These are phyloP conservation scores for Rhizophlyctis rosea DNA, from an alignment of 192 early-diverging fungal genomes.

Conservation along the genomic window DNA sequence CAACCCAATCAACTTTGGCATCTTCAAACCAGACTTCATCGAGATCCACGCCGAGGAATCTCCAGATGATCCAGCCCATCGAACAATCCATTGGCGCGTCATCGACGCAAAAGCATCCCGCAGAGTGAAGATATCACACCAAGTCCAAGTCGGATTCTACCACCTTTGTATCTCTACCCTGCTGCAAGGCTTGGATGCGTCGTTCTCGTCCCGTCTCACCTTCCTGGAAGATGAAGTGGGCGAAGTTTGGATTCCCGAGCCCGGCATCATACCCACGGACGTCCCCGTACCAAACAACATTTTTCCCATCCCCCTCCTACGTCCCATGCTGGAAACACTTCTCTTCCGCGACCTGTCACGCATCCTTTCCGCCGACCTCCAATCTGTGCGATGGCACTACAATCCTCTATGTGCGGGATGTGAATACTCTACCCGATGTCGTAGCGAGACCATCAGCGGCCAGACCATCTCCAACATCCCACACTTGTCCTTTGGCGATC, in stretches of 20 bases:
- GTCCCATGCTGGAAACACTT: conserved; percentile 21
- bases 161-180: conserved; percentile 6
- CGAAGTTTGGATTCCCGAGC: conserved; percentile 6
- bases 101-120: conserved; percentile 37
- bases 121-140: conserved; percentile 34
- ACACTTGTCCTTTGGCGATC: conserved; percentile 1
- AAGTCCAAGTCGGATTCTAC: conserved; percentile 39
- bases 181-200: neutral
- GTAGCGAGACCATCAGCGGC: conserved; percentile 5
- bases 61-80: too few relatives aligned
- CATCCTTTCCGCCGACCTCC: conserved; percentile 5
- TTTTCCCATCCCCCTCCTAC: conserved; percentile 19
- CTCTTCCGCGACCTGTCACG: conserved; percentile 15
- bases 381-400: conserved; percentile 27
- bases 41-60: conserved; percentile 12
- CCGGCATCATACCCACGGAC: neutral
- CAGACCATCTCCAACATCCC: conserved; percentile 13
- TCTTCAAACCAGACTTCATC: conserved; percentile 31
- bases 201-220: neutral
- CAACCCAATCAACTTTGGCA: conserved; percentile 9
- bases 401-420: conserved; percentile 28
- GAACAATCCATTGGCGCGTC: neutral
- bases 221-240: conserved; percentile 6
- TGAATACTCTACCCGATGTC: conserved; percentile 28
- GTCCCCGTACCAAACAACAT: neutral